phyloP scores from a whole-genome alignment of 2,329 filamentous ascomycete species.

The Scolecobasidium constrictum region DNA sequence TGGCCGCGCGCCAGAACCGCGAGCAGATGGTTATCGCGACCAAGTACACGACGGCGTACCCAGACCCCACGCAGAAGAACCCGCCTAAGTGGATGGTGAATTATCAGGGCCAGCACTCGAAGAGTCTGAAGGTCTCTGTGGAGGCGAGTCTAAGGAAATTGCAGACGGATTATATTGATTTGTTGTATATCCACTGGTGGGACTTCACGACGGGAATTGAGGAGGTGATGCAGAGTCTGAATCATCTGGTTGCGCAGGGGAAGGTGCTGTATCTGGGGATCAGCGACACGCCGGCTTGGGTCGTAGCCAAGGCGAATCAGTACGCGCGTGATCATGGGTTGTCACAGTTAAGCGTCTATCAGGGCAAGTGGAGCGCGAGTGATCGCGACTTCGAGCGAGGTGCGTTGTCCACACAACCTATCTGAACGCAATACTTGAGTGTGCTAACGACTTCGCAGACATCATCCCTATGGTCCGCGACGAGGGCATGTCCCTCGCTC shows the following conservation, averaged over 20 bases:
- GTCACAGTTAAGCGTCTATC: slow-evolving; percentile 58
- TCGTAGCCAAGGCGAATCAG: slow-evolving; percentile 37
- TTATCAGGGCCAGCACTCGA: slow-evolving; percentile 30
- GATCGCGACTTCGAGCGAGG: slow-evolving; percentile 54
- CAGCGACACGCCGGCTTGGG: slow-evolving; percentile 25
- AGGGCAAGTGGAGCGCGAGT: slow-evolving; percentile 50
- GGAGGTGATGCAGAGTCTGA: slow-evolving; percentile 27
- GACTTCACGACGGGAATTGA: slow-evolving; percentile 25
- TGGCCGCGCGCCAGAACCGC: slow-evolving; percentile 31
- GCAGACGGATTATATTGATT: slow-evolving; percentile 29
- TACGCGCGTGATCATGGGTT: slow-evolving; percentile 60
- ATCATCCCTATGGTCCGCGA: slow-evolving; percentile 54
- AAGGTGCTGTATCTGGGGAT: slow-evolving; percentile 30
- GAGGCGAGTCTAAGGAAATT: slow-evolving; percentile 30
- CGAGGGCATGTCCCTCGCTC: slow-evolving; percentile 51
- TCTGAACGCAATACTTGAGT: neutral
- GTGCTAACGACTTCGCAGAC: slow-evolving; percentile 26
- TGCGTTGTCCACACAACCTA: too few species aligned
- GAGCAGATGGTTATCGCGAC: slow-evolving; percentile 45
- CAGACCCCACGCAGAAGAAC: slow-evolving; percentile 17
- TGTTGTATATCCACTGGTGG: slow-evolving; percentile 17
- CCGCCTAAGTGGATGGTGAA: slow-evolving; percentile 25
- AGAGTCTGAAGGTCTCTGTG: slow-evolving; percentile 26
- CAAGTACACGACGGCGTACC: slow-evolving; percentile 36
- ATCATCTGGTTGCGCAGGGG: slow-evolving; percentile 22